phyloP scores from a whole-genome alignment of 23 red algal genomes.

The Gracilariopsis chorda region DNA sequence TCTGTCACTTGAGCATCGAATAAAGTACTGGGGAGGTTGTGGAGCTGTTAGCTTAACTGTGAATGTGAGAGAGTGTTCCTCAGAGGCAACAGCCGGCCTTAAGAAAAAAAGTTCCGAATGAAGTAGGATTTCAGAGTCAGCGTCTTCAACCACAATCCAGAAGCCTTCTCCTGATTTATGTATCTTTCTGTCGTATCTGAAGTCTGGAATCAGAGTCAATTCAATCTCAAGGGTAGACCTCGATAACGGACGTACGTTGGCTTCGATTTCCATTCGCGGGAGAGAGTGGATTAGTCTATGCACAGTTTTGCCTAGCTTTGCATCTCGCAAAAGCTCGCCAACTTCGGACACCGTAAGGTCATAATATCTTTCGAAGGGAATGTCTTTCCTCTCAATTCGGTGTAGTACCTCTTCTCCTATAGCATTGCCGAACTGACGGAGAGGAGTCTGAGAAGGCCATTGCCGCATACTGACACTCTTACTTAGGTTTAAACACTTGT shows the following conservation, averaged over 20 bases:
- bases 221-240: constrained; percentile 70
- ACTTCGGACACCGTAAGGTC: constrained; percentile 59
- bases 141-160: constrained; percentile 78
- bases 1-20: constrained; percentile 70
- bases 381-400: constrained; percentile 82
- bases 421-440: constrained; percentile 64
- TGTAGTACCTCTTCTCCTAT: constrained; percentile 54
- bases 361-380: constrained; percentile 72
- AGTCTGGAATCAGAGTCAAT: constrained; percentile 72
- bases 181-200: constrained; percentile 60
- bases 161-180: constrained; percentile 70
- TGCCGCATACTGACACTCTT: constrained; percentile 52
- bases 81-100: constrained; percentile 21
- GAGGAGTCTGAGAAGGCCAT: constrained; percentile 84
- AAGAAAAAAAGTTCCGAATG: constrained; percentile 77
- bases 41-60: constrained; percentile 36
- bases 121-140: constrained; percentile 55
- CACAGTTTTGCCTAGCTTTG: constrained; percentile 54
- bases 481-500: constrained; percentile 44
- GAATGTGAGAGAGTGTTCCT: constrained; percentile 46
- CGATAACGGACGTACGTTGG: constrained; percentile 70
- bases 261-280: constrained; percentile 77
- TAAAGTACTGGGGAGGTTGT: constrained; percentile 67
- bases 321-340: constrained; percentile 71
- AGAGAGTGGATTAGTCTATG: constrained; percentile 69